phyloP scores from a whole-genome alignment of 164 flowering plant species.

The Taxillus chinensis region DNA sequence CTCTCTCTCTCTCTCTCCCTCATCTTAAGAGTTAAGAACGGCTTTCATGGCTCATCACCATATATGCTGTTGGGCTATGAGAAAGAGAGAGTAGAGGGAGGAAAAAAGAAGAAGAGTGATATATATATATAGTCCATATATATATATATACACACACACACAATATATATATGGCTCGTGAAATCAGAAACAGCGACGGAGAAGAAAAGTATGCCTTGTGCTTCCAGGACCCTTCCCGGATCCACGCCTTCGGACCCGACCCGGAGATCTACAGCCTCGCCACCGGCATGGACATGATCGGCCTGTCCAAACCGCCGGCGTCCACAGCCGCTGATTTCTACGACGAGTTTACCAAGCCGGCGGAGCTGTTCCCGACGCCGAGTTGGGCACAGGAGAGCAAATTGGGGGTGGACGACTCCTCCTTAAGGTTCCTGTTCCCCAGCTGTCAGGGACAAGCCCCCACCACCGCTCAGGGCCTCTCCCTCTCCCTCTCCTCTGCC shows the following conservation, averaged over 20 bases:
- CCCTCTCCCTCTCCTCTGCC: constrained; percentile 53
- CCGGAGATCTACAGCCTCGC: constrained; percentile 42
- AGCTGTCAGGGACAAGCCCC: constrained; percentile 33
- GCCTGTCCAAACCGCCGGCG: constrained; percentile 19
- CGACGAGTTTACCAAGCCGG: constrained; percentile 7
- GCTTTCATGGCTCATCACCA: too few relatives aligned
- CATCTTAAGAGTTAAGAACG: too few relatives aligned
- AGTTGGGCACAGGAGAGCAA: constrained; percentile 22
- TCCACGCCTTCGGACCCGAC: constrained; percentile 28
- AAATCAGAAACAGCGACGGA: neutral
- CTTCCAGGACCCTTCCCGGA: constrained; percentile 16
- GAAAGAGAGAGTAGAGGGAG: too few relatives aligned
- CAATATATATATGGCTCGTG: too few relatives aligned
- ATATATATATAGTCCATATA: too few relatives aligned
- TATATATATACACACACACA: too few relatives aligned
- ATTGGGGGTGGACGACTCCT: constrained; percentile 27
- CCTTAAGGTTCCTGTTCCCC: constrained; percentile 42
- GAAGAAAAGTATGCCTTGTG: neutral
- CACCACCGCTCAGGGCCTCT: constrained; percentile 68
- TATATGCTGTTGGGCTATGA: too few relatives aligned
- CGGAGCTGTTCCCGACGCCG: constrained; percentile 20
- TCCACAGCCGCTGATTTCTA: constrained; percentile 17
- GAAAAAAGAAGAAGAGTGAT: too few relatives aligned
- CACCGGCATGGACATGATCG: constrained; percentile 51
- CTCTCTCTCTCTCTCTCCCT: too few relatives aligned